These are phyloP conservation scores for Trypanosomatidae sp. DNA, from an alignment of 208 protist species.

Conservation along the genomic window DNA sequence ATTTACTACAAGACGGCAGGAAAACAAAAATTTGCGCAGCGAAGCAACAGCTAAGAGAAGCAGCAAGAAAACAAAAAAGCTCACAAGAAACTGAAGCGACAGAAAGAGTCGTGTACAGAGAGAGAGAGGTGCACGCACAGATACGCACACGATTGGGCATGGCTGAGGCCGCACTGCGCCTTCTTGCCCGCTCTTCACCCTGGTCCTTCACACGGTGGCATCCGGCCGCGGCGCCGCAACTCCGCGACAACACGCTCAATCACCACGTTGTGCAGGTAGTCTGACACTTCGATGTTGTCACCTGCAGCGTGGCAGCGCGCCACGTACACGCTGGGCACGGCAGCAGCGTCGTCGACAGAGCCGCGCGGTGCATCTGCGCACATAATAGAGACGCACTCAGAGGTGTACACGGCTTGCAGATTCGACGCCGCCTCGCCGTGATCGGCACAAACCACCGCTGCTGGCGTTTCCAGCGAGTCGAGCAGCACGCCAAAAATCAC, in stretches of 20 bases:
- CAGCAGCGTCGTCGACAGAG: background rate
- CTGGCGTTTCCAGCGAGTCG: background rate
- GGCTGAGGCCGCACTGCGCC: too few relatives aligned
- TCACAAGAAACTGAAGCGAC: too few relatives aligned
- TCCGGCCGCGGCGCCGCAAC: slow-evolving; percentile 5
- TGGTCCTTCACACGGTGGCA: too few relatives aligned
- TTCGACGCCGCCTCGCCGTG: background rate
- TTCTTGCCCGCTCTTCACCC: too few relatives aligned
- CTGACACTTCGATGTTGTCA: slow-evolving; percentile 12
- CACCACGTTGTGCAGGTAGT: slow-evolving; percentile 22
- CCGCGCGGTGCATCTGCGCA: background rate
- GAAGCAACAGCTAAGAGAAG: too few relatives aligned
- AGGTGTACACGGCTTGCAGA: slow-evolving; percentile 7
- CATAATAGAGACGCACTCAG: slow-evolving; percentile 7
- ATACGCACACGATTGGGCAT: too few relatives aligned
- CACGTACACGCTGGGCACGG: slow-evolving; percentile 6
- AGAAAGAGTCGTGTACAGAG: too few relatives aligned
- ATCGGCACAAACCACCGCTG: too few relatives aligned
- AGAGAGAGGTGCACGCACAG: too few relatives aligned
- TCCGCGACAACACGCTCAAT: slow-evolving; percentile 17
- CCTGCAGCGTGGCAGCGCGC: slow-evolving; percentile 11
- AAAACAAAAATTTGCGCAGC: too few relatives aligned
- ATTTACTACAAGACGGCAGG: too few relatives aligned
- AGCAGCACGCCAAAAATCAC: slow-evolving; percentile 16
- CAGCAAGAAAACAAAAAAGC: too few relatives aligned